Conservation (phyloP, 2,329 filamentous ascomycete genomes). For the Ceratocystiopsis sp. region DNA sequence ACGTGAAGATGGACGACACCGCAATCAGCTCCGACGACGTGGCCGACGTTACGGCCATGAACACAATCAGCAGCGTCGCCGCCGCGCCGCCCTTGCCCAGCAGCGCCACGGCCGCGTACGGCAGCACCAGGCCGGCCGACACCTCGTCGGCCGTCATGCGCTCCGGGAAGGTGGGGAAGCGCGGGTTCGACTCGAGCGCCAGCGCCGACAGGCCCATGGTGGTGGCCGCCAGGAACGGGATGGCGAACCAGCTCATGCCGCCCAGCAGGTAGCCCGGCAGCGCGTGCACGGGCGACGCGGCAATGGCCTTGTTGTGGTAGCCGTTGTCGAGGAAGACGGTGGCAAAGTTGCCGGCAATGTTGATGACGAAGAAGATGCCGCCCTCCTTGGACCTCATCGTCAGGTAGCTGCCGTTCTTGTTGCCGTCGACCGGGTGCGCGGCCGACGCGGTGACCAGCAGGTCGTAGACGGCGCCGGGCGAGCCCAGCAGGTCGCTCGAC, state of each 20-base stretch:
- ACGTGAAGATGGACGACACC: slow-evolving; percentile 75
- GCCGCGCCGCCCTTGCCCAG: slow-evolving; percentile 68
- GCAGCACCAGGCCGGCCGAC: slow-evolving; percentile 66
- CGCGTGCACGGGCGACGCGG: slow-evolving; percentile 68
- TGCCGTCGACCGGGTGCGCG: slow-evolving; percentile 60
- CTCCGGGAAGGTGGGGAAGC: slow-evolving; percentile 55
- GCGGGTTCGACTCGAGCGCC: slow-evolving; percentile 56
- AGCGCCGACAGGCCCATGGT: slow-evolving; percentile 75
- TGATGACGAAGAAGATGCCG: slow-evolving; percentile 82
- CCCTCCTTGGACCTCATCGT: slow-evolving; percentile 74
- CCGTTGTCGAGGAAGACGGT: slow-evolving; percentile 77
- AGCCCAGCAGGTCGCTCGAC: slow-evolving; percentile 54
- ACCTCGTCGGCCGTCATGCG: slow-evolving; percentile 61
- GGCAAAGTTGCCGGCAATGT: slow-evolving; percentile 53
- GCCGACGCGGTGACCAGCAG: slow-evolving; percentile 51
- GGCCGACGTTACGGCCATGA: slow-evolving; percentile 80
- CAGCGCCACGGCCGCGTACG: slow-evolving; percentile 68
- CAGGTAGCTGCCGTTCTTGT: slow-evolving; percentile 65
- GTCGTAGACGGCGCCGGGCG: slow-evolving; percentile 62
- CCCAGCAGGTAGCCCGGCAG: slow-evolving; percentile 80
- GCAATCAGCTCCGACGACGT: slow-evolving; percentile 74
- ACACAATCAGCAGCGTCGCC: slow-evolving; percentile 63
- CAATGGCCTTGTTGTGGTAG: slow-evolving; percentile 90
- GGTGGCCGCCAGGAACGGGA: slow-evolving; percentile 77
- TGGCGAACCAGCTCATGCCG: slow-evolving; percentile 79